A percentile compares a stretch with the other conserved stretches of the same genome.
phyloP scores from a whole-genome alignment of 1,139 yeast genomes.

The Magnusiomyces sp. region DNA sequence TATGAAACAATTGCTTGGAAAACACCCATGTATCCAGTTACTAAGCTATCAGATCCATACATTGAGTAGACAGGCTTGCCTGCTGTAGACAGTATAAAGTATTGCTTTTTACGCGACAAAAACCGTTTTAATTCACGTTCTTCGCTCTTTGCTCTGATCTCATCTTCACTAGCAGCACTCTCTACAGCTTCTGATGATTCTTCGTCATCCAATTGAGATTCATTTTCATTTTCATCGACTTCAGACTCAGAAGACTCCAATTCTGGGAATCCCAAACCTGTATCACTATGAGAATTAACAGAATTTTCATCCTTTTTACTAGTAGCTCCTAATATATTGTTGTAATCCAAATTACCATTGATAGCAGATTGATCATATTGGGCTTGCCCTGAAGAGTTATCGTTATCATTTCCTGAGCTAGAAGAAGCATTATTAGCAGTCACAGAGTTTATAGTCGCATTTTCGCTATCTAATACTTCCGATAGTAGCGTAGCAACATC shows the following conservation, averaged over 20 bases:
- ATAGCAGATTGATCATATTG: no score
- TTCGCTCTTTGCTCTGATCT: constrained; percentile 8
- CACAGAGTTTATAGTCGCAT: constrained; percentile 1
- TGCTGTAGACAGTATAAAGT: constrained; percentile 76
- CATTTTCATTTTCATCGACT: background rate
- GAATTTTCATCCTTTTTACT: background rate
- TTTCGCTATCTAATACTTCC: constrained; percentile 20
- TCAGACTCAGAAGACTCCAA: constrained; percentile 1
- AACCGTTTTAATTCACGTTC: constrained; percentile 27
- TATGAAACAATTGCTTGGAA: constrained; percentile 60
- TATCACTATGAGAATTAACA: background rate
- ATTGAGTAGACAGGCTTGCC: constrained; percentile 89
- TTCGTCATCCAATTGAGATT: constrained; percentile 2
- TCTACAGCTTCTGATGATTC: constrained; percentile 2
- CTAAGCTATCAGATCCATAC: constrained; percentile 64
- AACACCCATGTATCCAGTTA: constrained; percentile 59
- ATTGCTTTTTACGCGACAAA: constrained; percentile 53
- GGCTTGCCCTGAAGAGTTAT: background rate
- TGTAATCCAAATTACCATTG: background rate
- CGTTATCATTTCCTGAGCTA: background rate
- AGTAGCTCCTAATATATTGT: no score
- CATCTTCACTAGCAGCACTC: constrained; percentile 14
- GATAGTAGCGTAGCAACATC: constrained; percentile 23
- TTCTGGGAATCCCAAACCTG: constrained; percentile 1
- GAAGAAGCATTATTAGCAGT: background rate